Evolutionary conservation across 192 early-diverging fungal species (phyloP), one percentile per base, ranked within the genome.

Genomic region (Jimgerdemannia lactiflua): DNA sequence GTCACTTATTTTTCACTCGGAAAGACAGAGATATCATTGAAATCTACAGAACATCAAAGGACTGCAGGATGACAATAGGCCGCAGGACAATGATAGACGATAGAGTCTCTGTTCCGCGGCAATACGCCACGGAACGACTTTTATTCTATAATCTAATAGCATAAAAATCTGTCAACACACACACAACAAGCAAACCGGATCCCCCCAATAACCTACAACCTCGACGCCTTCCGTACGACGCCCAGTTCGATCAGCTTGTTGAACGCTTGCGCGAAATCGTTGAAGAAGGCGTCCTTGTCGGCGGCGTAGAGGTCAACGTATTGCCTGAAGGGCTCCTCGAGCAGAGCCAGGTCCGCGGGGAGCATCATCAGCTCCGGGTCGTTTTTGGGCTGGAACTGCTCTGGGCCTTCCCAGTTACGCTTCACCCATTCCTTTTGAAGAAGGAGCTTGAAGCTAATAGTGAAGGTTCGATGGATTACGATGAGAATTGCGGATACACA

Each of bases 211-310:
- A 0, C 49, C 18, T 18, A 68, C 19, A 68, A 19, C 19, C 67
- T 68, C 64, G 71, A 74, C 72, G 71, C 75, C 64, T 76, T 78
- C 43, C 78, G 71, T 42, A 72, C 67, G 40, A 87, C 77, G 68
- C 86, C 86, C 49, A 87, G 80, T 72, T 87, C 86, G 42, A 87
- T 72, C 43, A 87, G 76, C 71, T 86, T 87, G 59, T 77, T 73
- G 70, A 86, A 87, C 44, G 86, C 84, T 64, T 72, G 59, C 17
- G 84, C 63, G 72, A 87, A 87, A 70, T 85, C 86, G 64, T 87
- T 79, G 82, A 90, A 92, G 80, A 92, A 94, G 14, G 69, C 63
- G 42, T 90, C 84, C 80, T 94, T 85, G 75, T 92, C 87, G 74
- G 84, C 75, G 18, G 92, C 92, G 78, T 92, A 94, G 29, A 87